These are phyloP conservation scores for Diddensiella transvaalensis DNA, from an alignment of 805 yeast species.

Conservation along the genomic window DNA sequence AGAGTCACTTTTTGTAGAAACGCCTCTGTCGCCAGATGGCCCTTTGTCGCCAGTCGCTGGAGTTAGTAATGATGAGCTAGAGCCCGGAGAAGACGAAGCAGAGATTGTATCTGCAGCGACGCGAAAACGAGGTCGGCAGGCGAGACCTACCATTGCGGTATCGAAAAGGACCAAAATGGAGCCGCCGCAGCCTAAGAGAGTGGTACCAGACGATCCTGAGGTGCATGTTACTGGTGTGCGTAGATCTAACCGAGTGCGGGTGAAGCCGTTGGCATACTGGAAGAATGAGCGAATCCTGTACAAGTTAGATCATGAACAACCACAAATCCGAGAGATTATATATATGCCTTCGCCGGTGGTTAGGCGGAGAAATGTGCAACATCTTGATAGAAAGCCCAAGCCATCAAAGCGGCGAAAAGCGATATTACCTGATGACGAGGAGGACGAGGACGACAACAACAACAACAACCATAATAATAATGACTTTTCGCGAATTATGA, in stretches of 20 bases:
- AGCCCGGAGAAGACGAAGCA: no score
- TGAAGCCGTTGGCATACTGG: slow-evolving; percentile 80
- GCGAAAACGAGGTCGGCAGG: no score
- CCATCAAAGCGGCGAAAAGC: slow-evolving; percentile 1
- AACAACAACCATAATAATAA: no score
- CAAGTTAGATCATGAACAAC: slow-evolving; percentile 30
- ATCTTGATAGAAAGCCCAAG: no score
- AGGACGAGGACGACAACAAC: neutral
- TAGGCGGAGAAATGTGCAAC: neutral
- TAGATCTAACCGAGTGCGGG: slow-evolving; percentile 60
- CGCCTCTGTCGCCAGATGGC: no score
- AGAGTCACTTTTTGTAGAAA: no score
- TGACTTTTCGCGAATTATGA: no score
- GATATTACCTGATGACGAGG: neutral
- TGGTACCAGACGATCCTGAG: neutral
- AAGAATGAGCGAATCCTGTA: slow-evolving; percentile 73
- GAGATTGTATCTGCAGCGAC: no score
- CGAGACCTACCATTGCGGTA: neutral
- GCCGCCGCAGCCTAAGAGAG: neutral
- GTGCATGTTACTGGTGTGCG: slow-evolving; percentile 31
- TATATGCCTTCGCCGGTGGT: slow-evolving; percentile 12
- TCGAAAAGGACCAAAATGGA: neutral
- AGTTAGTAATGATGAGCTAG: no score
- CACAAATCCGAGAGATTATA: slow-evolving; percentile 29
- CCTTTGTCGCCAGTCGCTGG: no score